Evolutionary conservation across 768 basidiomycete genomes (phyloP).

Genomic region (Hypsizygus marmoreus): DNA sequence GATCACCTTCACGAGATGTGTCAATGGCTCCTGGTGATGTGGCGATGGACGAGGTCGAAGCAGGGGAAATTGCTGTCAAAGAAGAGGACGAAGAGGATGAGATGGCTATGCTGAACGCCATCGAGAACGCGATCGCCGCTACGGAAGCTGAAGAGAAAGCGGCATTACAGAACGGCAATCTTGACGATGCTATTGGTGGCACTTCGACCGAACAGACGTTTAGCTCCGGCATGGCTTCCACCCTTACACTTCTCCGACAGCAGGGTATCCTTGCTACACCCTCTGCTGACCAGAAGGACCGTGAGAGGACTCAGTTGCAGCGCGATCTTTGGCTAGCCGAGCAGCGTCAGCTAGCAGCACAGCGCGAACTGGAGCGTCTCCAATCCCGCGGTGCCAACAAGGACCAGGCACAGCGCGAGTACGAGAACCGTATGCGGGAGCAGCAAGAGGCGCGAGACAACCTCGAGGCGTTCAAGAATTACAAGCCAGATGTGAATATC

Average conservation of each 20-base stretch:
- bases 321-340: slow-evolving; percentile 91
- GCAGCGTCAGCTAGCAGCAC: slow-evolving; percentile 70
- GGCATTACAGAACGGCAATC: slow-evolving; percentile 29
- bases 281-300: slow-evolving; percentile 62
- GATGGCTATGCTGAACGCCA: slow-evolving; percentile 73
- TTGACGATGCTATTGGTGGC: slow-evolving; percentile 45
- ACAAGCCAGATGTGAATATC: slow-evolving; percentile 96
- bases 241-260: slow-evolving; percentile 84
- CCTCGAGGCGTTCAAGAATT: slow-evolving; percentile 84
- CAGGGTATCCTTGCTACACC: slow-evolving; percentile 84
- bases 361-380: slow-evolving; percentile 79
- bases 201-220: slow-evolving; percentile 81
- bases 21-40: slow-evolving; percentile 64
- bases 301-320: slow-evolving; percentile 82
- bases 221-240: slow-evolving; percentile 83
- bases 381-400: slow-evolving; percentile 79
- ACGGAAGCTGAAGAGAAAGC: slow-evolving; percentile 58
- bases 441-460: slow-evolving; percentile 86
- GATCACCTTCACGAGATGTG: slow-evolving; percentile 51
- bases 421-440: slow-evolving; percentile 90
- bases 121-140: slow-evolving; percentile 68
- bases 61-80: slow-evolving; percentile 76
- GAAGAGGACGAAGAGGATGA: slow-evolving; percentile 77
- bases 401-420: slow-evolving; percentile 93
- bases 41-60: slow-evolving; percentile 74